These are phyloP conservation scores for Halteria grandinella DNA, from an alignment of 73 alveolate species.

Conservation along the genomic window DNA sequence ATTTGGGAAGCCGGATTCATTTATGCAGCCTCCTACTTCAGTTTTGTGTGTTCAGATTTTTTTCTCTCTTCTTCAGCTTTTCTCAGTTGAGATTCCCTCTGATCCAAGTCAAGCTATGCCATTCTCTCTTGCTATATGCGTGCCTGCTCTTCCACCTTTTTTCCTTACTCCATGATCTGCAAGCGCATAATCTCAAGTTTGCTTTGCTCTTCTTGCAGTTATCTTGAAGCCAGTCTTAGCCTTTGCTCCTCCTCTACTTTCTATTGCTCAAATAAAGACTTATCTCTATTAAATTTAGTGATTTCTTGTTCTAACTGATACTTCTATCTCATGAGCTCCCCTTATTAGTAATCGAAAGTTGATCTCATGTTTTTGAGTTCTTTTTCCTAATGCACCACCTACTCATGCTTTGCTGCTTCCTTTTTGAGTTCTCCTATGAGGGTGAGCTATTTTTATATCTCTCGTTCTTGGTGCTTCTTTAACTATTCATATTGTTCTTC, in stretches of 20 bases:
- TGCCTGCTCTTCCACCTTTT: no score
- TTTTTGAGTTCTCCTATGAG: neutral
- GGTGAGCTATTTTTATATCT: neutral
- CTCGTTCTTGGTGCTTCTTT: neutral
- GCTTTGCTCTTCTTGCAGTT: no score
- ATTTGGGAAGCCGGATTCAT: constrained; percentile 26
- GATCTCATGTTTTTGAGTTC: neutral
- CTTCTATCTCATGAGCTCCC: neutral
- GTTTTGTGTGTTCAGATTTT: constrained; percentile 22
- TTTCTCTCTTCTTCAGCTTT: constrained; percentile 32
- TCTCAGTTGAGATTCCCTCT: constrained; percentile 1
- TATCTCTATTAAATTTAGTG: neutral
- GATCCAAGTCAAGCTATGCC: no score
- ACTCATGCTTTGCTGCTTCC: constrained; percentile 10
- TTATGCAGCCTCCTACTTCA: neutral
- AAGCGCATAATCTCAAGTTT: no score
- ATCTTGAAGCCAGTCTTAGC: no score
- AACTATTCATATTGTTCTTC: constrained; percentile 1
- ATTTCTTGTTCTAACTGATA: neutral
- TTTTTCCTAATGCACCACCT: neutral
- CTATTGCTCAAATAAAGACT: no score
- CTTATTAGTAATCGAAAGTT: neutral
- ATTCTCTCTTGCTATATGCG: no score
- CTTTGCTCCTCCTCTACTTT: no score
- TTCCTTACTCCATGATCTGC: no score